Base-by-base conservation (phyloP, 2,329 filamentous ascomycete species). In the Paracamarosporium sp. region DNA sequence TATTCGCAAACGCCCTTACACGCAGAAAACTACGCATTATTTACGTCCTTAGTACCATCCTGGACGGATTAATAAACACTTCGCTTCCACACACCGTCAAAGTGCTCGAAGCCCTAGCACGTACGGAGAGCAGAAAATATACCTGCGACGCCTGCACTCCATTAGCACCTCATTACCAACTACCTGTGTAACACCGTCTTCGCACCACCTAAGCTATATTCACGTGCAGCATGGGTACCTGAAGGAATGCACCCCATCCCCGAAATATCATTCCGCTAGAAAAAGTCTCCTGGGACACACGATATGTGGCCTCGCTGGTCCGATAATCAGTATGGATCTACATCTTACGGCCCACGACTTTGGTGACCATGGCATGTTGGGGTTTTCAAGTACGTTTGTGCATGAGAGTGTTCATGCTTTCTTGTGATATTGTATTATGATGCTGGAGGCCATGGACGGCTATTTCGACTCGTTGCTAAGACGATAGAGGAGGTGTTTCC, bases 371-470 rank as follows among this genome's bases (percentile, higher is more conserved):
- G 24, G 8, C 12, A 9, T 47, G 5, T 27, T 57, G 1, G 43
- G 35, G 11, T 30, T 48, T 17, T 28, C 67, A 1, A 60, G 60
- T 0, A 66, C 64, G 1, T 38, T 68, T 2, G 30, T 67, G 15
- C 64, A 67, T n/a, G 63, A 68, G 40, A 54, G 60, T 22, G 56
- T 57, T 17, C 63, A 67, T 27, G 63, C 57, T 0, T 67, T 66
- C 27, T 45, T 68, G 13, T 60, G 62, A 20, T 55, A 56, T 5
- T 64, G 64, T 17, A 57, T 28, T 44, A 55, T 4, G 55, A 36
- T 13, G 28, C 20, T 8, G 35, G 52, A 4, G 63, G 65, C 0
- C 65, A 69, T 46, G 66, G 62, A 8, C 56, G 65, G 27, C 57
- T 61, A 25, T 69, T 66, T 53, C 65, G 67, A 51, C 27, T 62